These are phyloP conservation scores for Penicillium sp. DNA, from an alignment of 2,329 filamentous ascomycete genomes.

Conservation along the genomic window DNA sequence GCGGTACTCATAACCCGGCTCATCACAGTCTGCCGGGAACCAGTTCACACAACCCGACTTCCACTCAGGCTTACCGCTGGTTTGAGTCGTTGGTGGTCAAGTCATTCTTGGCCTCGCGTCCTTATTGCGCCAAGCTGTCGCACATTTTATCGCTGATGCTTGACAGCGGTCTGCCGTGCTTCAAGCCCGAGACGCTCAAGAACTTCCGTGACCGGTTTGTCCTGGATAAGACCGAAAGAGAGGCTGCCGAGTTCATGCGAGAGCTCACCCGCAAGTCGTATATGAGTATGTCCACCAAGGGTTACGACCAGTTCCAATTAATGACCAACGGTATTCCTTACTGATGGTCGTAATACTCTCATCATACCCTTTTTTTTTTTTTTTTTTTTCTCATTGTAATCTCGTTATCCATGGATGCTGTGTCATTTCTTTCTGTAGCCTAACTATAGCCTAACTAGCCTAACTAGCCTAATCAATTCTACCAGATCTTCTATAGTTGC, in stretches of 20 bases:
- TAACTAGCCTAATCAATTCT: background rate
- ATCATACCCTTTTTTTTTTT: background rate
- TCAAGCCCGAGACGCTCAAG: slow-evolving; percentile 90
- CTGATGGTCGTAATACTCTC: slow-evolving; percentile 39
- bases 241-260: slow-evolving; percentile 91
- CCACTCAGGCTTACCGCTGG: slow-evolving; percentile 84
- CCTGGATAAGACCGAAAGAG: slow-evolving; percentile 81
- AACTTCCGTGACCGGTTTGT: slow-evolving; percentile 93
- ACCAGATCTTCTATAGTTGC: background rate
- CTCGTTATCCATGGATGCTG: background rate
- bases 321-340: slow-evolving; percentile 97
- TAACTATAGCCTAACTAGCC: too few species aligned
- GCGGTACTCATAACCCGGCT: slow-evolving; percentile 54
- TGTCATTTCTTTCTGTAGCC: background rate
- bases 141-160: slow-evolving; percentile 94
- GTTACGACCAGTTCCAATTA: slow-evolving; percentile 97
- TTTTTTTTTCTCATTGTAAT: background rate
- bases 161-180: slow-evolving; percentile 91
- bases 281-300: slow-evolving; percentile 82
- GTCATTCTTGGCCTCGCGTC: slow-evolving; percentile 81
- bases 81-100: slow-evolving; percentile 97
- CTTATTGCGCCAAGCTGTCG: slow-evolving; percentile 80
- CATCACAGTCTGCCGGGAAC: slow-evolving; percentile 28
- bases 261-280: slow-evolving; percentile 86
- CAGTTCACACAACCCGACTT: slow-evolving; percentile 48